Conservation (phyloP, 2,329 filamentous ascomycete genomes). For the Aspergillus brasiliensis region DNA sequence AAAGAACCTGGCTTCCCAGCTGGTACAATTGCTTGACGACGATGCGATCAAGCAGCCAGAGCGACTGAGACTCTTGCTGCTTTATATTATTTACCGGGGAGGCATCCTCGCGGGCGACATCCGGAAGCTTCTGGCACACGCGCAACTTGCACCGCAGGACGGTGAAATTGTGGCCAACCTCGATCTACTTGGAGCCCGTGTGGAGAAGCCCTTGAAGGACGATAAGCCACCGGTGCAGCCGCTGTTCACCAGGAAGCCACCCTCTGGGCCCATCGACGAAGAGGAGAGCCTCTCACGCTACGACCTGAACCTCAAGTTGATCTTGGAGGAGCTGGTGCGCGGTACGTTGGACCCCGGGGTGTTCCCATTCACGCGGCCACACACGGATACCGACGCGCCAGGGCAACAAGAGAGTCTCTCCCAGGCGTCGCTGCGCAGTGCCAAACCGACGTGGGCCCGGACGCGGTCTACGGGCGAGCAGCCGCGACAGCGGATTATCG, state of each 20-base stretch:
- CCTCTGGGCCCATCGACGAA: constrained; percentile 60
- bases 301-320: constrained; percentile 75
- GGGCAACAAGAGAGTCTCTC: constrained; percentile 53
- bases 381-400: constrained; percentile 52
- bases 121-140: constrained; percentile 79
- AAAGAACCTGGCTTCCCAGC: constrained; percentile 81
- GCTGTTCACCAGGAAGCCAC: constrained; percentile 70
- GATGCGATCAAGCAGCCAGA: constrained; percentile 71
- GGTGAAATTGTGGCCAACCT: constrained; percentile 72
- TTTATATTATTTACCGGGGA: constrained; percentile 84
- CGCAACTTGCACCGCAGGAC: constrained; percentile 73
- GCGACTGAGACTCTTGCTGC: constrained; percentile 78
- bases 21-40: constrained; percentile 87
- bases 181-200: constrained; percentile 76
- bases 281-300: constrained; percentile 87
- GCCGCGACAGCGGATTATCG: constrained; percentile 84
- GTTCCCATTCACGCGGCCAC: constrained; percentile 75
- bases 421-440: constrained; percentile 79
- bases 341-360: constrained; percentile 66
- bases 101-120: constrained; percentile 84
- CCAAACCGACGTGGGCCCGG: constrained; percentile 94
- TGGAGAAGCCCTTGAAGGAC: constrained; percentile 75
- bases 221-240: constrained; percentile 65
- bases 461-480: constrained; percentile 73
- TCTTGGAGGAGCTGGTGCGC: constrained; percentile 73